Evolutionary conservation across 75 land plant species (phyloP), one percentile per base, ranked within the genome.

Genomic region (Gnetum montanum): DNA sequence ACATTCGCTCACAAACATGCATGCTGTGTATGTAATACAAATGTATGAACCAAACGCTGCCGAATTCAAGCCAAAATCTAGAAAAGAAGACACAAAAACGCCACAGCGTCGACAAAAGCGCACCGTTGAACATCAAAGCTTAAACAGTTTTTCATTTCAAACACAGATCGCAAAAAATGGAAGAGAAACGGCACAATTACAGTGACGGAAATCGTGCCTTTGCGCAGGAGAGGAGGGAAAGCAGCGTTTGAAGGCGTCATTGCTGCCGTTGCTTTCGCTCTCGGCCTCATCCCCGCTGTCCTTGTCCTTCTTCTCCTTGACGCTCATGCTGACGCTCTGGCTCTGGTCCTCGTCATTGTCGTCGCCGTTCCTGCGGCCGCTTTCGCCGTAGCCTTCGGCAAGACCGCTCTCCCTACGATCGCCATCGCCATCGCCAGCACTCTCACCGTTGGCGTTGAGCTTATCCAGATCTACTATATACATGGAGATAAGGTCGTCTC

Each of bases 381-480:
- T 80, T 0, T 68, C 79, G 38, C 65, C 54, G 37, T 76, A 75
- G 43, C 73, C 72, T 61, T 71, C 35, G 43, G 67, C 77, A 28
- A 72, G 78, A 29, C 26, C 62, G 61, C 63, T 64, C n/a, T n/a
- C n/a, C n/a, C n/a, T 46, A 54, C 63, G 47, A 20, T 36, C 16
- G 51, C 52, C 28, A 35, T 30, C 54, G 68, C 71, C 36, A 64
- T 71, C 18, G 50, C 58, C 1, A 59, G 41, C 15, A 72, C 71
- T n/a, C n/a, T n/a, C n/a, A n/a, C n/a, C n/a, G n/a, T n/a, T n/a
- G 4, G 63, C 46, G 28, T 88, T 80, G 51, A 83, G 63, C 47
- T 60, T 66, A 11, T 88, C 94, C 76, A 88, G 65, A 68, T 83
- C 85, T 75, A n/a, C n/a, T n/a, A 88, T 83, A 59, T 80, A 88